Evolutionary conservation across 2,329 filamentous ascomycete species (phyloP).

Genomic region (Daldinia sp.): DNA sequence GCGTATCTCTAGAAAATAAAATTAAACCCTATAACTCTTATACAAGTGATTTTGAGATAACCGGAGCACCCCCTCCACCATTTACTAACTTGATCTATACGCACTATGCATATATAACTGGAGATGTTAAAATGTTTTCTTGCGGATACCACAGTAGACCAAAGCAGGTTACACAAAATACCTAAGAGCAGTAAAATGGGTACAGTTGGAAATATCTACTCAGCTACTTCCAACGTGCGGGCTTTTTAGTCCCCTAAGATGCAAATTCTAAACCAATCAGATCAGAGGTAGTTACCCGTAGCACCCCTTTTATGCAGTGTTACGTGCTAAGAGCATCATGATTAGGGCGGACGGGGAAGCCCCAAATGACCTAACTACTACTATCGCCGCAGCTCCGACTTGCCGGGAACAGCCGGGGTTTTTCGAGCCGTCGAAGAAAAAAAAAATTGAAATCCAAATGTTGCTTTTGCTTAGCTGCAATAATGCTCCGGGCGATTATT

Average conservation of each 20-base stretch:
- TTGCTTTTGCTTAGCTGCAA: conserved; percentile 27
- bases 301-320: conserved; percentile 37
- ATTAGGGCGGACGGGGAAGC: conserved; percentile 38
- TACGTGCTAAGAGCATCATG: conserved; percentile 43
- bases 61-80: no score
- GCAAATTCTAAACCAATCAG: conserved; percentile 37
- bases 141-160: neutral
- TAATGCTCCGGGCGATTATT: conserved; percentile 22
- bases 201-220: neutral
- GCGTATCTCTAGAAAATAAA: conserved; percentile 5
- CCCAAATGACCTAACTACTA: conserved; percentile 24
- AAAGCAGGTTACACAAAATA: neutral
- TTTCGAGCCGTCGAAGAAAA: conserved; percentile 37
- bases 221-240: conserved; percentile 18
- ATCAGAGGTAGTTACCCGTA: conserved; percentile 10
- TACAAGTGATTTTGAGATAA: neutral
- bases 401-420: conserved; percentile 50
- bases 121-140: neutral
- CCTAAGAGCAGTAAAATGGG: neutral
- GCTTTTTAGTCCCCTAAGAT: conserved; percentile 25
- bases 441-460: conserved; percentile 33
- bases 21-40: neutral
- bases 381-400: conserved; percentile 47
- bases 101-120: neutral
- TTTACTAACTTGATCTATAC: neutral